Percentiles rank a stretch among this genome's conserved stretches.
Evolutionary conservation across 2,329 filamentous ascomycete genomes (phyloP).

Genomic region (Aspergillus aculeatinus): DNA sequence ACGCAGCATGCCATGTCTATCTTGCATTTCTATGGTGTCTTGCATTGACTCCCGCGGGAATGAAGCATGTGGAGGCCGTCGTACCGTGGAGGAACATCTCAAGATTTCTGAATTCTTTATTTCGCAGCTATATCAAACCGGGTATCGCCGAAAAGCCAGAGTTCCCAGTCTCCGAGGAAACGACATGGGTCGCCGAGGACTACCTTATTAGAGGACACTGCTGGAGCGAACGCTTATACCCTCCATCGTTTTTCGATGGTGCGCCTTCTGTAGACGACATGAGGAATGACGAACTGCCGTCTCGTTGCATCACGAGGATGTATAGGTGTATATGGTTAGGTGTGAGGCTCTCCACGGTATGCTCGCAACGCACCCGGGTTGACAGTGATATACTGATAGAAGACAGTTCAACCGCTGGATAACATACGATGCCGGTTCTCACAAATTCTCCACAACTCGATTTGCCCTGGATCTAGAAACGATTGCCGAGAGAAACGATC

Average conservation of each 20-base stretch:
- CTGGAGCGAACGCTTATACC: conserved; percentile 53
- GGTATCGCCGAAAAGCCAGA: conserved; percentile 36
- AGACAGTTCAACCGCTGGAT: conserved; percentile 42
- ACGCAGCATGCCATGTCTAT: conserved; percentile 56
- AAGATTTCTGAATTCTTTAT: conserved; percentile 55
- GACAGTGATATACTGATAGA: conserved; percentile 4
- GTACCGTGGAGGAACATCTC: conserved; percentile 54
- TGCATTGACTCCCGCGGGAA: conserved; percentile 37
- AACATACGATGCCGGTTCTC: conserved; percentile 32
- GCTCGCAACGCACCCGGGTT: conserved; percentile 17
- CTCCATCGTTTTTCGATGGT: conserved; percentile 51
- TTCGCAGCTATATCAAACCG: conserved; percentile 39
- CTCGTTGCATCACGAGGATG: conserved; percentile 48
- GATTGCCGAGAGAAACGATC: conserved; percentile 14
- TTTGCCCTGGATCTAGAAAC: conserved; percentile 29
- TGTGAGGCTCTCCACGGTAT: conserved; percentile 44
- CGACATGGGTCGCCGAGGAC: conserved; percentile 58
- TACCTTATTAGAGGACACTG: conserved; percentile 57
- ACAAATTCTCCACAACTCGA: conserved; percentile 34
- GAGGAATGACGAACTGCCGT: conserved; percentile 51
- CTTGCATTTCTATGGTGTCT: conserved; percentile 53
- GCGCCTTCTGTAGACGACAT: conserved; percentile 56
- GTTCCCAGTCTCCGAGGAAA: conserved; percentile 46
- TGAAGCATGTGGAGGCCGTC: conserved; percentile 41
- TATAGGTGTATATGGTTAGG: conserved; percentile 55